Conservation (phyloP, 2,329 filamentous ascomycete genomes). For the Atkinsonella hypoxylon region DNA sequence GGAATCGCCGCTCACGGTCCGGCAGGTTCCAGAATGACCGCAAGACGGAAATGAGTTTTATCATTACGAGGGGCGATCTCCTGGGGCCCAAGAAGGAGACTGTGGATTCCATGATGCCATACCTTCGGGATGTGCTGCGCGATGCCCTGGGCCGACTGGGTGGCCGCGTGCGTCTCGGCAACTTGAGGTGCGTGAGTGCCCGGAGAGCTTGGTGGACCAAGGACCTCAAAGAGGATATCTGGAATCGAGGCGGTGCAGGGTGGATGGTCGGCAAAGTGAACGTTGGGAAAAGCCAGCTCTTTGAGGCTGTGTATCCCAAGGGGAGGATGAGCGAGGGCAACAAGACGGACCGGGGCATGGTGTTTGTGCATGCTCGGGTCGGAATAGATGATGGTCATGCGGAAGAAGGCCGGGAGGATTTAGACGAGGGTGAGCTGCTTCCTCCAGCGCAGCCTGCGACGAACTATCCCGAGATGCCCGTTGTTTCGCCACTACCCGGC, state of each 20-base stretch:
- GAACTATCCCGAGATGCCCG: slow-evolving; percentile 70
- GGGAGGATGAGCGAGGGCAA: slow-evolving; percentile 35
- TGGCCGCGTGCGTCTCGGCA: slow-evolving; percentile 68
- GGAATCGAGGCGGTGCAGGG: slow-evolving; percentile 67
- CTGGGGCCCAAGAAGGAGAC: slow-evolving; percentile 73
- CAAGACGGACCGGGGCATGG: slow-evolving; percentile 6
- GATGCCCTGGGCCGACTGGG: slow-evolving; percentile 59
- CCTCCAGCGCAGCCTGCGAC: slow-evolving; percentile 64
- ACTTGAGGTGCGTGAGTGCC: slow-evolving; percentile 76
- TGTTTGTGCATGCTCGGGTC: slow-evolving; percentile 9
- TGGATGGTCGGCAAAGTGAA: slow-evolving; percentile 99
- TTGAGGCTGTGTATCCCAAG: slow-evolving; percentile 79
- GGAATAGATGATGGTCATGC: slow-evolving; percentile 6
- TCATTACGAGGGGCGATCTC: slow-evolving; percentile 81
- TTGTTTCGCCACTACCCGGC: slow-evolving; percentile 77
- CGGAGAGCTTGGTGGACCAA: slow-evolving; percentile 86
- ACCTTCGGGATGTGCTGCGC: slow-evolving; percentile 64
- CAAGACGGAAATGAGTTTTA: slow-evolving; percentile 72
- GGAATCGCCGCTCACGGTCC: slow-evolving; percentile 64
- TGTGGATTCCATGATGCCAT: slow-evolving; percentile 78
- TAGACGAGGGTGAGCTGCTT: slow-evolving; percentile 47
- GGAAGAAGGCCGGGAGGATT: slow-evolving; percentile 10
- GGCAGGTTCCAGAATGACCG: slow-evolving; percentile 54
- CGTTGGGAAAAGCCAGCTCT: slow-evolving; percentile 89
- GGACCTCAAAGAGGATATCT: slow-evolving; percentile 75